A percentile compares a stretch with the other conserved stretches of the same genome.
Evolutionary conservation across 305 asterid genomes (phyloP).

Genomic region (Stenogyne calaminthoides): DNA sequence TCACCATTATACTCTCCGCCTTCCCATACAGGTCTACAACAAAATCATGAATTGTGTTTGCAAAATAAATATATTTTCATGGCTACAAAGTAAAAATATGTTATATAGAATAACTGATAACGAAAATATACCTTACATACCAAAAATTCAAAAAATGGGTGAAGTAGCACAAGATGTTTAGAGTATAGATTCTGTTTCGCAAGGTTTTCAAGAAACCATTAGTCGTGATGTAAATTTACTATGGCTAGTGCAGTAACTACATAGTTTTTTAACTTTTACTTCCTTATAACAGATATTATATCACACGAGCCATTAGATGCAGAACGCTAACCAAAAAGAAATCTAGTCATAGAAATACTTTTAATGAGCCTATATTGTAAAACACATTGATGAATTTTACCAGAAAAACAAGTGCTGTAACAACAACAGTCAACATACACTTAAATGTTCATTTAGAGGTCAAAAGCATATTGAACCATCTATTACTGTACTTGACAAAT

Average conservation of each 20-base stretch:
- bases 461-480: not conserved
- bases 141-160: not conserved
- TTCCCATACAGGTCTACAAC: conserved; percentile 87
- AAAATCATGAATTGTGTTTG: conserved; percentile 26
- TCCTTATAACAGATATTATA: conserved; percentile 2
- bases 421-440: not conserved
- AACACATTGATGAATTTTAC: not conserved
- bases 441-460: not conserved
- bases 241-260: not conserved
- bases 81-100: conserved; percentile 1
- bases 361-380: no score
- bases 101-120: not conserved
- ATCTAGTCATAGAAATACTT: not conserved
- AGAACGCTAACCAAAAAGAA: not conserved
- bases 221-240: no score
- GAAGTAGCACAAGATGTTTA: not conserved
- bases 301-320: conserved; percentile 3
- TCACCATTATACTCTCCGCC: conserved; percentile 95
- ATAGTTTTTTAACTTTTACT: not conserved
- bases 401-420: not conserved
- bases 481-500: not conserved
- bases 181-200: not conserved
- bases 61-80: not conserved
- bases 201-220: conserved; percentile 12
- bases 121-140: not conserved